Conservation (phyloP, 805 yeast species). For the Ascoidea rubescens region DNA sequence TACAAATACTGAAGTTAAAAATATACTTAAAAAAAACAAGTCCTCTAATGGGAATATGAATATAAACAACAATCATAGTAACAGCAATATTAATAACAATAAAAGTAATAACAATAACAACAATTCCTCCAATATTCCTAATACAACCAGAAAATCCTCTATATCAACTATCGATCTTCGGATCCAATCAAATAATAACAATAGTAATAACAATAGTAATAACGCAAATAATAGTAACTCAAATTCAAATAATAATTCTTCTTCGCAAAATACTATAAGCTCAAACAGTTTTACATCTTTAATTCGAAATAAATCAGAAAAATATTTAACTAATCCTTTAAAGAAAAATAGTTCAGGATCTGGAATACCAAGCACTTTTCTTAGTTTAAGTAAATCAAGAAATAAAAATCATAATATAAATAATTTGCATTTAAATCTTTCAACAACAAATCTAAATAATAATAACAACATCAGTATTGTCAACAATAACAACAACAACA, state of each 20-base stretch:
- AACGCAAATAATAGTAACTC: not conserved
- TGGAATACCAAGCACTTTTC: not conserved
- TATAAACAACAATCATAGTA: not conserved
- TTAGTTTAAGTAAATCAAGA: conserved; percentile 2
- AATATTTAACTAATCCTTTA: conserved; percentile 1
- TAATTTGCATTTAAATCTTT: not conserved
- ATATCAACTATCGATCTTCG: not conserved
- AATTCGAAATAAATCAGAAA: not conserved
- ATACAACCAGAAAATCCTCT: not conserved
- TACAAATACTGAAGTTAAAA: not conserved
- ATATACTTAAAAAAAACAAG: not conserved
- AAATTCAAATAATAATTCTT: not conserved
- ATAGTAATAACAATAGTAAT: not conserved
- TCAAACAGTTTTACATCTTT: not conserved
- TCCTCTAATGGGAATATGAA: not conserved
- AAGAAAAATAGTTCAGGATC: not conserved
- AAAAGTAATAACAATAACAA: conserved; percentile 1
- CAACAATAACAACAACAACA: not conserved
- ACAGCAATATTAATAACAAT: not conserved
- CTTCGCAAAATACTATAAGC: conserved; percentile 1
- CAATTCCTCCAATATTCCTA: not conserved
- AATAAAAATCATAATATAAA: conserved; percentile 1
- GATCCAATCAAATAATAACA: not conserved
- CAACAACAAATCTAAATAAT: not conserved
- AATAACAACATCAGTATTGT: not conserved